phyloP scores from a whole-genome alignment of 768 basidiomycete species.

The Kwoniella sp. region DNA sequence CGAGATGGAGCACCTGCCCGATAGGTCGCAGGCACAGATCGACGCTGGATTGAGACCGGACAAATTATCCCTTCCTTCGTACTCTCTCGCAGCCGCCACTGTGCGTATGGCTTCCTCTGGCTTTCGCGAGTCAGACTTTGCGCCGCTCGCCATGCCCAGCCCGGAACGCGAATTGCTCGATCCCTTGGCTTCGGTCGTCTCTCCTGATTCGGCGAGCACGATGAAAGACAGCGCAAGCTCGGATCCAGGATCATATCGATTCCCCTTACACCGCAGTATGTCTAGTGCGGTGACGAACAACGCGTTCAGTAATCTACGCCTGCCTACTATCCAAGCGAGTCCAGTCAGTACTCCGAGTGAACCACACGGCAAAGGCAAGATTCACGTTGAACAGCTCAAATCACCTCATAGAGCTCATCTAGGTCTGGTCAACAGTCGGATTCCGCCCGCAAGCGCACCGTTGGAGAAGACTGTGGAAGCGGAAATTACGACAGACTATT shows the following conservation, averaged over 20 bases:
- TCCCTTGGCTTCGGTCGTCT: conserved; percentile 63
- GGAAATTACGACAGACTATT: conserved; percentile 56
- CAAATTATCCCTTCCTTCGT: conserved; percentile 41
- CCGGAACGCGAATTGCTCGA: conserved; percentile 90
- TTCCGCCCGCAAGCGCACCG: conserved; percentile 58
- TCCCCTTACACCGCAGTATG: conserved; percentile 49
- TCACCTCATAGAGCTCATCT: conserved; percentile 9
- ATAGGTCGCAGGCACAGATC: background rate
- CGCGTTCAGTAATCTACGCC: conserved; percentile 38
- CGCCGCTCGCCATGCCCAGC: conserved; percentile 81
- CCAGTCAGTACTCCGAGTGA: conserved; percentile 55
- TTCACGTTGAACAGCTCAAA: background rate
- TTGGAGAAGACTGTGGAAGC: conserved; percentile 67
- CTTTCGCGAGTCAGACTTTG: conserved; percentile 61
- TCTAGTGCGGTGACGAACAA: conserved; percentile 58
- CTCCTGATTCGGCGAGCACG: background rate
- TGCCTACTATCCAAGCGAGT: conserved; percentile 42
- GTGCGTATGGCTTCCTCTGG: conserved; percentile 46
- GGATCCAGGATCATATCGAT: conserved; percentile 53
- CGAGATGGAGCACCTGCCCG: conserved; percentile 32
- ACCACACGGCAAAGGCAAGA: conserved; percentile 55
- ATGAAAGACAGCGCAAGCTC: conserved; percentile 36
- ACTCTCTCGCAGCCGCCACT: conserved; percentile 49
- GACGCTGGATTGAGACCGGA: conserved; percentile 22
- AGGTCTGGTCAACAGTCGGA: conserved; percentile 23